Evolutionary conservation across 352 stramenopile genomes (phyloP).

Genomic region (Globisporangium acanthophoron): DNA sequence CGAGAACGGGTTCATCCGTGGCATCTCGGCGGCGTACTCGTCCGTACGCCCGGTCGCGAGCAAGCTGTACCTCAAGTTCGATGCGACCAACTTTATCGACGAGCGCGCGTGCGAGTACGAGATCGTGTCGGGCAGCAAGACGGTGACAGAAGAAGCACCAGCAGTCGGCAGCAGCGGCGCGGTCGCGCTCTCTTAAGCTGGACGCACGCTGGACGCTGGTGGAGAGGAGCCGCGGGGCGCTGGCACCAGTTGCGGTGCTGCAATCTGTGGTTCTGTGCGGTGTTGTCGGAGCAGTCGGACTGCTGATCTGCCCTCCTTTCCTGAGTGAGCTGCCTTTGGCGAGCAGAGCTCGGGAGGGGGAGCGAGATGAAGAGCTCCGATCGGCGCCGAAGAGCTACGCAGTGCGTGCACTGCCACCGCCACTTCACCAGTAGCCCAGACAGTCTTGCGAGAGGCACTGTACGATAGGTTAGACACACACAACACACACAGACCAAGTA

Average conservation of each 20-base stretch:
- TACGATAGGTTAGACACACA: neutral
- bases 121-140: slow-evolving; percentile 62
- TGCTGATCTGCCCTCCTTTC: neutral
- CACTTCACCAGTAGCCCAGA: neutral
- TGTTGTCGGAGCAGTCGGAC: no score
- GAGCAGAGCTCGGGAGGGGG: neutral
- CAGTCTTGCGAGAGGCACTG: neutral
- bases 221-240: neutral
- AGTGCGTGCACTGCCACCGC: neutral
- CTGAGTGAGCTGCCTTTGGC: neutral
- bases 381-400: neutral
- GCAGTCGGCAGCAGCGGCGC: neutral
- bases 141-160: slow-evolving; percentile 16
- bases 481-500: neutral
- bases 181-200: slow-evolving; percentile 6
- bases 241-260: neutral
- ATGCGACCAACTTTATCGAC: slow-evolving; percentile 72
- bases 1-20: slow-evolving; percentile 60
- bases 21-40: slow-evolving; percentile 63
- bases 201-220: neutral
- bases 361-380: neutral
- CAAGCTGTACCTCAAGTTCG: slow-evolving; percentile 78
- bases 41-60: slow-evolving; percentile 37
- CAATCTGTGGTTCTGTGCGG: no score
- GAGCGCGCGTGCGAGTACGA: slow-evolving; percentile 61